Evolutionary conservation across 352 stramenopile species (phyloP).

Genomic region (Phytophthora gonapodyides): DNA sequence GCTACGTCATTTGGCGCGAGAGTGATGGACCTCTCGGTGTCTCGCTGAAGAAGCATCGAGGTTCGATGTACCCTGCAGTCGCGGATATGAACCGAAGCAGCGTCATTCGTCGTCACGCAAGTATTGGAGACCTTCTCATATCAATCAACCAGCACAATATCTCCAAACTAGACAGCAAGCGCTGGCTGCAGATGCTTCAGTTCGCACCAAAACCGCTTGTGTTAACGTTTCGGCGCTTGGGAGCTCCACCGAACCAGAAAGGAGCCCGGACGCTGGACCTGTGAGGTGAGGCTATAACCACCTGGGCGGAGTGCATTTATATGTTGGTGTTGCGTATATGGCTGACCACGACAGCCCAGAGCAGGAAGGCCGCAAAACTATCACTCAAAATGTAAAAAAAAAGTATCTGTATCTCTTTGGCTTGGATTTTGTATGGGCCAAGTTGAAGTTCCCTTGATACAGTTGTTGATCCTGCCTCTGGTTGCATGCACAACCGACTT

Average conservation of each 20-base stretch:
- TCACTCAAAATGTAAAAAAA: too few species aligned
- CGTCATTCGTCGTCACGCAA: conserved; percentile 38
- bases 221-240: conserved; percentile 51
- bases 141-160: conserved; percentile 69
- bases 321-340: too few species aligned
- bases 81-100: conserved; percentile 45
- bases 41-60: conserved; percentile 44
- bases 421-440: conserved; percentile 11
- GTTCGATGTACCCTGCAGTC: conserved; percentile 50
- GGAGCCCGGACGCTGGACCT: conserved; percentile 46
- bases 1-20: conserved; percentile 66
- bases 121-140: conserved; percentile 50
- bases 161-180: conserved; percentile 47
- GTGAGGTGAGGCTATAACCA: conserved; percentile 21
- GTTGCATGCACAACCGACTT: too few species aligned
- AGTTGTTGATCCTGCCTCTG: too few species aligned
- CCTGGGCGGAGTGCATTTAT: too few species aligned
- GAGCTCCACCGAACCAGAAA: conserved; percentile 17
- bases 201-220: conserved; percentile 56
- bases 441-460: conserved; percentile 11
- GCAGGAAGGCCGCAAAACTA: too few species aligned
- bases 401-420: not conserved
- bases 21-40: conserved; percentile 55
- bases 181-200: conserved; percentile 51
- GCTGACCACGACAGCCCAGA: too few species aligned